Base-by-base conservation (phyloP, 352 stramenopile genomes). In the Aphanomyces cochlioides region DNA sequence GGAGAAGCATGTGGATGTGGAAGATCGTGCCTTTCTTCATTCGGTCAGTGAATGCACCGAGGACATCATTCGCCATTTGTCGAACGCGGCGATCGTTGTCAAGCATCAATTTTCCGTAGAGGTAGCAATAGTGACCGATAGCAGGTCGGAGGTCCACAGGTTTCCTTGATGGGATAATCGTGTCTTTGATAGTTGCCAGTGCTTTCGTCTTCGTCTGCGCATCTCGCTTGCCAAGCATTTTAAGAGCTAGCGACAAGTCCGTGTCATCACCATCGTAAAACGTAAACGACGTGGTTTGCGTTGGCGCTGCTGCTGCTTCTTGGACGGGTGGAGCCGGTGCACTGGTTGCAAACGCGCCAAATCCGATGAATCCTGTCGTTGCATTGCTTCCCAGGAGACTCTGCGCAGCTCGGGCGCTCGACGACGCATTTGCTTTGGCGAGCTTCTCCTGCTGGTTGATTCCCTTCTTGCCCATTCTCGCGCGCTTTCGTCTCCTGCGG, bases 391-490 rank as follows among this genome's bases (percentile, higher is more conserved):
- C n/a, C 21, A 68, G 47, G 47, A 60, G 38, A 36, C 50, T 58
- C 38, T 69, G 63, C 8, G 34, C 65, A n/a, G 85, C 85, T 47
- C 87, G 87, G 7, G 84, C 77, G 56, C 85, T 90, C 8, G 87
- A 95, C 7, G 87, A 92, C 54, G 87, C 87, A 48, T 82, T 82
- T 65, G 76, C 90, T 73, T 93, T 82, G 76, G 92, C 87, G 60
- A 89, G 82, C 72, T 90, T 90, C 75, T 95, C 87, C 74, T 85
- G 85, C 79, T 95, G 87, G 75, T 93, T 93, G 79, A 90, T 95
- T 13, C 28, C 47, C 63, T 69, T 69, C 63, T 69, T 69, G 21
- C 63, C 63, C 45, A 57, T 59, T 28, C 28, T 28, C 28, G 28
- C 28, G 28, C 28, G 28, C 28, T 28, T 28, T 28, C 28, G 28